Percentiles rank a stretch among this genome's conserved stretches.
phyloP scores from a whole-genome alignment of 106 monocot species.

The Alisma plantagoaquatica region DNA sequence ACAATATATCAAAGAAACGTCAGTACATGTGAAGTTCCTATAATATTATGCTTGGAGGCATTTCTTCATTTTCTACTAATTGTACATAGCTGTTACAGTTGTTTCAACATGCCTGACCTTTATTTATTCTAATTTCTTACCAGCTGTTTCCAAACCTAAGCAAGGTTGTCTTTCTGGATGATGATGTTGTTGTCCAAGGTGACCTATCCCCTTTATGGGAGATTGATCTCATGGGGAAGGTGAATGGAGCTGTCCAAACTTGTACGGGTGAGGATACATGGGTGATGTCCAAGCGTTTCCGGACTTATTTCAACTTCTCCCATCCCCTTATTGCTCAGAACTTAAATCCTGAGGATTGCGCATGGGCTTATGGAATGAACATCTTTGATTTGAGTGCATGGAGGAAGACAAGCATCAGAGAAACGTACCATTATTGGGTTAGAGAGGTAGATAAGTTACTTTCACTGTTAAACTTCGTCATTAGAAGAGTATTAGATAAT shows the following conservation, averaged over 20 bases:
- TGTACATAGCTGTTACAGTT: no score
- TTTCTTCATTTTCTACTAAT: no score
- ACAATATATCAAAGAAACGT: no score
- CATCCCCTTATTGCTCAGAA: conserved; percentile 61
- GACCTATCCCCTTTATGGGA: conserved; percentile 74
- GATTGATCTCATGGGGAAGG: conserved; percentile 68
- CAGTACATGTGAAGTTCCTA: no score
- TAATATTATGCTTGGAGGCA: no score
- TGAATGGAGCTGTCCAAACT: conserved; percentile 88
- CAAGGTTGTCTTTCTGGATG: conserved; percentile 94
- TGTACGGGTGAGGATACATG: conserved; percentile 78
- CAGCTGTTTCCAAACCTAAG: conserved; percentile 87
- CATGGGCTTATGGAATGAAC: conserved; percentile 97
- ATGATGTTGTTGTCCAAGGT: conserved; percentile 80
- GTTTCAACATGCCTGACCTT: no score
- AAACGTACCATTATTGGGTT: conserved; percentile 82
- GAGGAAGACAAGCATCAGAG: conserved; percentile 71
- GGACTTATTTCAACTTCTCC: conserved; percentile 87
- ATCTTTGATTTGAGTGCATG: conserved; percentile 70
- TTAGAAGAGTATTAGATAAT: no score
- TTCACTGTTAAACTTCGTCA: conserved; percentile 1
- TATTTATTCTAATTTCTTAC: no score
- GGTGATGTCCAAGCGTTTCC: conserved; percentile 89
- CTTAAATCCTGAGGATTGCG: conserved; percentile 84
- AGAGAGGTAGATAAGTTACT: conserved; percentile 51